Conservation (phyloP, 2,329 filamentous ascomycete species). For the Thielaviopsis ethacetica region DNA sequence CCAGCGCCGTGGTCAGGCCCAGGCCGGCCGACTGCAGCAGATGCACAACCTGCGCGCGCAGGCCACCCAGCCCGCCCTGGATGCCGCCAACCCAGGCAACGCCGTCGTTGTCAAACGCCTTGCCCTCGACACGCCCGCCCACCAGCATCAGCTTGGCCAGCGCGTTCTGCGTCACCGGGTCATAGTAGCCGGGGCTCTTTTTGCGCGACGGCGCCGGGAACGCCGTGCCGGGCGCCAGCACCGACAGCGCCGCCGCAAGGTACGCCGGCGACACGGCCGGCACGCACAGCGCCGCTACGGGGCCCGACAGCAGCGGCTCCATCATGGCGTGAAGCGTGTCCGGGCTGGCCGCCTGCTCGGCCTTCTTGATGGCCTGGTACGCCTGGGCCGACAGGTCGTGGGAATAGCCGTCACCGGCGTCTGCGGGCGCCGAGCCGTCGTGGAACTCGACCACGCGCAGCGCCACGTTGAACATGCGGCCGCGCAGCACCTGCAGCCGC, state of each 20-base stretch:
- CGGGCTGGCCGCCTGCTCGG: constrained; percentile 19
- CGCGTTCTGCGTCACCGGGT: constrained; percentile 60
- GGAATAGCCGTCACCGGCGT: constrained; percentile 17
- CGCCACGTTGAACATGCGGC: constrained; percentile 74
- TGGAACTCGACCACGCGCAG: constrained; percentile 78
- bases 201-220: constrained; percentile 68
- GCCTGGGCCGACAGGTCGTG: constrained; percentile 39
- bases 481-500: constrained; percentile 71
- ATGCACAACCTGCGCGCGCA: constrained; percentile 65
- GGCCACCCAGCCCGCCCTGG: constrained; percentile 60
- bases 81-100: constrained; percentile 54
- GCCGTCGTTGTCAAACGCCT: constrained; percentile 62
- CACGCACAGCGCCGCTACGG: constrained; percentile 63
- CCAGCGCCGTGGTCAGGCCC: constrained; percentile 60
- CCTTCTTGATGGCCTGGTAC: constrained; percentile 29
- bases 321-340: constrained; percentile 39
- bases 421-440: constrained; percentile 31
- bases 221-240: constrained; percentile 54
- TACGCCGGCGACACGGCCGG: constrained; percentile 72
- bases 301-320: constrained; percentile 63
- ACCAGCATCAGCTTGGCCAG: constrained; percentile 76
- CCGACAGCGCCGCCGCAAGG: constrained; percentile 61
- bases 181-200: constrained; percentile 67
- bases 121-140: constrained; percentile 73
- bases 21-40: constrained; percentile 70